Conservation (phyloP, 1,139 yeast species). For the Blastobotrys arbuscula region DNA sequence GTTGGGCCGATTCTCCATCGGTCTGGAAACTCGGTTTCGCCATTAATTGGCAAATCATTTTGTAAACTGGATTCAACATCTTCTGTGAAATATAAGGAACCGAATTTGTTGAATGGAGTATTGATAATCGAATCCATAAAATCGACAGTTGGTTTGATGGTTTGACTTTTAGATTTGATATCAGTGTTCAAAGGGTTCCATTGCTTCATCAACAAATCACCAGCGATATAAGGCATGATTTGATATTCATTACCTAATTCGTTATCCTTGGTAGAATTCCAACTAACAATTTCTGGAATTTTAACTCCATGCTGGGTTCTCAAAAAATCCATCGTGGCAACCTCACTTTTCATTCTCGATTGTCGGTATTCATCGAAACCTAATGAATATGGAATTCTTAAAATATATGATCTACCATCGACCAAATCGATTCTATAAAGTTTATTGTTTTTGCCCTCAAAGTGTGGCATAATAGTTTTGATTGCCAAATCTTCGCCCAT, state of each 20-base stretch:
- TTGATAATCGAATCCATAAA: conserved; percentile 29
- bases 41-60: conserved; percentile 56
- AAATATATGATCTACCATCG: conserved; percentile 54
- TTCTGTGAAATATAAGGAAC: conserved; percentile 71
- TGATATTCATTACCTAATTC: conserved; percentile 67
- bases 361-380: conserved; percentile 57
- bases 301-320: conserved; percentile 43
- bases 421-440: conserved; percentile 65
- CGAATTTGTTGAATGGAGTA: conserved; percentile 60
- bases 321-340: conserved; percentile 84
- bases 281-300: conserved; percentile 73
- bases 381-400: conserved; percentile 77
- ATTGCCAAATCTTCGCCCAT: conserved; percentile 43
- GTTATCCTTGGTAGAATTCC: conserved; percentile 59
- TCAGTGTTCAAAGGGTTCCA: conserved; percentile 79
- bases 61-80: conserved; percentile 48
- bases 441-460: conserved; percentile 92
- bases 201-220: conserved; percentile 74
- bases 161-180: conserved; percentile 37
- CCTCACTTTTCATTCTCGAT: conserved; percentile 77
- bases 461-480: conserved; percentile 73
- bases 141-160: conserved; percentile 36
- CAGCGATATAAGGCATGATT: conserved; percentile 71
- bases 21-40: conserved; percentile 48
- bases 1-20: conserved; percentile 94